phyloP scores from a whole-genome alignment of 2,329 filamentous ascomycete genomes.

The Aspergillus flavus region DNA sequence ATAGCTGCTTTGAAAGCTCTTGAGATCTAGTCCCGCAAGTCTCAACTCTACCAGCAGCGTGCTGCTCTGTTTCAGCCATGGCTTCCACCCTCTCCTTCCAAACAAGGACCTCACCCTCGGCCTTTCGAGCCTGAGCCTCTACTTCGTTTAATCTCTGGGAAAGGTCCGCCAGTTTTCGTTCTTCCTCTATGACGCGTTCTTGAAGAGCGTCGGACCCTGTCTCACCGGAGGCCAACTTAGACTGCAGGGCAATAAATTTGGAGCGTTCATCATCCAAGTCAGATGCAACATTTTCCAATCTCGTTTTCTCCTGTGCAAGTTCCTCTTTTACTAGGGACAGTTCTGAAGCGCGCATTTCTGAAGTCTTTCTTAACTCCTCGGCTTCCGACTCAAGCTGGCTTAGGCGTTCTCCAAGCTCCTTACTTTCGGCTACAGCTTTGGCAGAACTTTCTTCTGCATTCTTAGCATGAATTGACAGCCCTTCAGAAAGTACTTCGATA shows the following conservation, averaged over 20 bases:
- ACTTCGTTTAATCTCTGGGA: conserved; percentile 71
- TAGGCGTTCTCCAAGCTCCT: conserved; percentile 58
- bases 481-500: conserved; percentile 60
- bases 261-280: conserved; percentile 67
- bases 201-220: conserved; percentile 79
- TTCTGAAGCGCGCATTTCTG: conserved; percentile 57
- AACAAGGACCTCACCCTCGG: conserved; percentile 74
- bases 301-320: conserved; percentile 51
- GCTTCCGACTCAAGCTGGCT: conserved; percentile 62
- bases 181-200: conserved; percentile 73
- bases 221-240: conserved; percentile 78
- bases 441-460: conserved; percentile 62
- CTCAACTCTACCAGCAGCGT: conserved; percentile 60
- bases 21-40: conserved; percentile 73
- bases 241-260: conserved; percentile 69
- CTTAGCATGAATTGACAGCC: conserved; percentile 62
- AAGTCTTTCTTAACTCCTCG: conserved; percentile 54
- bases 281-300: conserved; percentile 48
- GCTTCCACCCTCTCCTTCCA: conserved; percentile 62
- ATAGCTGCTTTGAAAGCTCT: conserved; percentile 81
- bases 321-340: conserved; percentile 58
- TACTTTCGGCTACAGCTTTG: conserved; percentile 65
- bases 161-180: conserved; percentile 68
- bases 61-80: conserved; percentile 35
- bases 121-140: conserved; percentile 73